Conservation (phyloP, 176 grass and related monocot species). For the Oryza brachyantha region DNA sequence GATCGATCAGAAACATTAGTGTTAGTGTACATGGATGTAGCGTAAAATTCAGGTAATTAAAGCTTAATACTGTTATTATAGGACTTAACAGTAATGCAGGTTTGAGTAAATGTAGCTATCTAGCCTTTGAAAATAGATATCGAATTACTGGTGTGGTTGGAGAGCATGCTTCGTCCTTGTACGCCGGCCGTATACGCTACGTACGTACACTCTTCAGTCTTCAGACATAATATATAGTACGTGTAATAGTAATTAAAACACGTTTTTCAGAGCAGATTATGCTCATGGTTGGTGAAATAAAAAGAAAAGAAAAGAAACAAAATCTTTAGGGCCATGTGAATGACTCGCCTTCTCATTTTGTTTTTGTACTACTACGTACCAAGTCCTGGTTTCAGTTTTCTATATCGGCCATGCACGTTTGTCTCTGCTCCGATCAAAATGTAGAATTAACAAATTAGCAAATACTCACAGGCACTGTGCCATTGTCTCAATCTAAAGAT, state of each 20-base stretch:
- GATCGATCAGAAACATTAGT: background rate
- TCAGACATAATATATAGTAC: background rate
- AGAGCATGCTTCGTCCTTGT: background rate
- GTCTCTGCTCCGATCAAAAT: background rate
- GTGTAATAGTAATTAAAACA: constrained; percentile 25
- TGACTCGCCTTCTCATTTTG: background rate
- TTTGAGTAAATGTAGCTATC: background rate
- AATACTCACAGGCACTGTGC: background rate
- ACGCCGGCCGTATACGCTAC: background rate
- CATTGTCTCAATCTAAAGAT: background rate
- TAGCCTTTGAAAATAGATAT: background rate
- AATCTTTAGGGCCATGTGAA: constrained; percentile 12
- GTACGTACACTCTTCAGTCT: background rate
- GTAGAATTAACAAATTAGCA: background rate
- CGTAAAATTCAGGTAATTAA: background rate
- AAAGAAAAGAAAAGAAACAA: background rate
- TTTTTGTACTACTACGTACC: background rate
- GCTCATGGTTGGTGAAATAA: constrained; percentile 42
- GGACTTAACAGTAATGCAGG: background rate
- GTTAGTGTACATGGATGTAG: background rate
- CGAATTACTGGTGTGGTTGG: background rate
- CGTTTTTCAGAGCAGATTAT: constrained; percentile 23
- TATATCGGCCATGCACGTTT: background rate
- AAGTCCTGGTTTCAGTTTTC: background rate
- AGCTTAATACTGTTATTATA: background rate